Evolutionary conservation across 208 protist species (phyloP), one percentile per base, ranked within the genome.

Genomic region (Trypanosoma boissoni): DNA sequence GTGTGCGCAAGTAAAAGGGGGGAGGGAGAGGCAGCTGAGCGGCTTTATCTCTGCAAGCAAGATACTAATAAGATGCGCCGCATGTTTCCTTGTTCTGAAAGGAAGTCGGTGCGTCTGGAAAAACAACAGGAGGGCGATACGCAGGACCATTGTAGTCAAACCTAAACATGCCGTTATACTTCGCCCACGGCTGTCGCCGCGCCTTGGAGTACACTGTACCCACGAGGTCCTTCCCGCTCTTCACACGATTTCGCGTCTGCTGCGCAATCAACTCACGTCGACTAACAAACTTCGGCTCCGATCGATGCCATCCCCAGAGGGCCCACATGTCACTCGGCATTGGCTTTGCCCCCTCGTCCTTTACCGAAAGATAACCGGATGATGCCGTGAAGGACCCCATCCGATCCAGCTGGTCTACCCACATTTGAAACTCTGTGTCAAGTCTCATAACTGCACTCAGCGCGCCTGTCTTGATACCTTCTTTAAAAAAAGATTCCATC

Each of bases 341-440:
- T 16, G 85, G 82, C 23, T 61, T 72, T 24, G 90, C 90, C 5
- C 84, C 86, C 56, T 96, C 90, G 55, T 86, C 86, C 32, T 86
- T 88, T 21, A 89, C 76, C 2, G 86, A 87, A 5, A 96, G 68
- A 55, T 83, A 83, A 9, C 90, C 90, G 1, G 23, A 61, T 26
- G 39, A 53, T 21, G 77, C 61, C 9, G 86, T 91, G 66, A 96
- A 96, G 49, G 90, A 94, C 49, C 90, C 90, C 14, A 96, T 53
- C 24, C 86, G 90, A 12, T 91, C 80, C 3, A 96, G 64, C 63
- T 96, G 90, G 54, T 92, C 81, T 84, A 92, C 87, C 87, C 90
- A 96, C 90, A 96, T 96, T 20, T 54, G 51, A 51, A 94, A 91
- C 74, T 96, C 90, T 8, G 83, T 91, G 58, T 96, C 90, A n/a